These are phyloP conservation scores for Phoenix dactylifera DNA, from an alignment of 176 grass and related monocot genomes.

Conservation along the genomic window DNA sequence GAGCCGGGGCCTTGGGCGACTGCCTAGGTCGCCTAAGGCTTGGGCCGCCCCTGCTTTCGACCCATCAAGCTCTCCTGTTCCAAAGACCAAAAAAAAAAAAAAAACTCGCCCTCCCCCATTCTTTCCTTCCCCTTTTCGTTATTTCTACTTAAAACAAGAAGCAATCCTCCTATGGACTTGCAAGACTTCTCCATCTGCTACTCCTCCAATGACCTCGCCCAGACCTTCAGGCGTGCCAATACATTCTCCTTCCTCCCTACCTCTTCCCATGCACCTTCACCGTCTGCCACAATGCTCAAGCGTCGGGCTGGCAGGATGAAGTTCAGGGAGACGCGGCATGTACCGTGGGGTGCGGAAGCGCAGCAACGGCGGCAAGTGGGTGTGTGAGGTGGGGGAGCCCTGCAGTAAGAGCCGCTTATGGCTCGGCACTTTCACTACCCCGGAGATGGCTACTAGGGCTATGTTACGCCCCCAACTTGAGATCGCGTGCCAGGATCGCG, in stretches of 20 bases:
- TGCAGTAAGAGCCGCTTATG: slow-evolving; percentile 18
- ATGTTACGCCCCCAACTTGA: too few relatives aligned
- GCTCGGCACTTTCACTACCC: slow-evolving; percentile 24
- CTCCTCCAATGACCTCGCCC: neutral
- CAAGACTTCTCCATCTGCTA: neutral
- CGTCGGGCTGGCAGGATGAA: slow-evolving; percentile 29
- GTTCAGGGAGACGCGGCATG: slow-evolving; percentile 36
- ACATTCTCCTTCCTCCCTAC: neutral
- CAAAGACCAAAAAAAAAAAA: too few relatives aligned
- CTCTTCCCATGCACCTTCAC: neutral
- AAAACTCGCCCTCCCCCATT: too few relatives aligned
- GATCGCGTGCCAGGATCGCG: too few relatives aligned
- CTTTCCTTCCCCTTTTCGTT: too few relatives aligned
- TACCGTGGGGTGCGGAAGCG: slow-evolving; percentile 30
- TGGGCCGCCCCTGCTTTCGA: too few relatives aligned
- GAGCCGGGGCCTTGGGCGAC: too few relatives aligned
- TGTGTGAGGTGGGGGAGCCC: slow-evolving; percentile 5
- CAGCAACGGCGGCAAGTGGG: slow-evolving; percentile 10
- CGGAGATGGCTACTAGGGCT: slow-evolving; percentile 25
- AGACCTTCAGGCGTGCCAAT: too few relatives aligned
- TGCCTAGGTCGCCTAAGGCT: too few relatives aligned
- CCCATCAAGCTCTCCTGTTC: too few relatives aligned
- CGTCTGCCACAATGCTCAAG: slow-evolving; percentile 1
- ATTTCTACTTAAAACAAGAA: neutral
- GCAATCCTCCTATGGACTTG: neutral